Evolutionary conservation across 164 flowering plant genomes (phyloP).

Genomic region (Aristolochia fimbriata): DNA sequence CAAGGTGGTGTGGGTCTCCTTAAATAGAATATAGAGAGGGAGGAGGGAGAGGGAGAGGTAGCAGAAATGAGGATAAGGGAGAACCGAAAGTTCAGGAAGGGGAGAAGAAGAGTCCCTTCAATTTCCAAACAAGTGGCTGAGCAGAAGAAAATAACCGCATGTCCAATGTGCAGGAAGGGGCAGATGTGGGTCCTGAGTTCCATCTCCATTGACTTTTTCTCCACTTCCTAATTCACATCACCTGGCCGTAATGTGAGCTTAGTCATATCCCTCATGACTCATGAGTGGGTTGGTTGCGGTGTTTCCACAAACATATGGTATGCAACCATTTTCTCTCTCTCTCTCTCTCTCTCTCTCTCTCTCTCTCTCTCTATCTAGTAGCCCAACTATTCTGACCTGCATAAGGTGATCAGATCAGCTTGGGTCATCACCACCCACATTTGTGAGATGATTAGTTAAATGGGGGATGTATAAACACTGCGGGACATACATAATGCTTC

Average conservation of each 20-base stretch:
- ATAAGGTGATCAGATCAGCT: too few species aligned
- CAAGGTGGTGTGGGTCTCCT: neutral
- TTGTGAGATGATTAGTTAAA: too few species aligned
- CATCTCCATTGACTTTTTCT: neutral
- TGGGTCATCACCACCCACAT: too few species aligned
- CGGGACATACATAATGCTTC: too few species aligned
- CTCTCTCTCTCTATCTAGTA: too few species aligned
- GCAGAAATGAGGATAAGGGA: neutral
- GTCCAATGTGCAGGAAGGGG: conserved; percentile 4
- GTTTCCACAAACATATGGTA: neutral
- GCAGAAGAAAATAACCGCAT: conserved; percentile 9
- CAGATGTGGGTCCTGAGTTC: neutral
- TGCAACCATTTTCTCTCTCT: too few species aligned
- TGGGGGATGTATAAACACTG: too few species aligned
- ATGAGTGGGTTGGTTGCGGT: conserved; percentile 7
- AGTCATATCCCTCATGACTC: conserved; percentile 1
- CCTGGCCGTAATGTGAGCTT: conserved; percentile 1
- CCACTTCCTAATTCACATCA: neutral
- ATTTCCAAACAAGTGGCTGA: conserved; percentile 23
- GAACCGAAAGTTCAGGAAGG: conserved; percentile 5
- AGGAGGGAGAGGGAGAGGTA: too few species aligned
- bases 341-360: too few species aligned
- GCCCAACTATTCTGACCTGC: too few species aligned
- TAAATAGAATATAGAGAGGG: conserved; percentile 1
- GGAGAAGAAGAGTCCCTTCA: conserved; percentile 1